phyloP scores from a whole-genome alignment of 352 stramenopile species.

The Phytophthora ohioensis region DNA sequence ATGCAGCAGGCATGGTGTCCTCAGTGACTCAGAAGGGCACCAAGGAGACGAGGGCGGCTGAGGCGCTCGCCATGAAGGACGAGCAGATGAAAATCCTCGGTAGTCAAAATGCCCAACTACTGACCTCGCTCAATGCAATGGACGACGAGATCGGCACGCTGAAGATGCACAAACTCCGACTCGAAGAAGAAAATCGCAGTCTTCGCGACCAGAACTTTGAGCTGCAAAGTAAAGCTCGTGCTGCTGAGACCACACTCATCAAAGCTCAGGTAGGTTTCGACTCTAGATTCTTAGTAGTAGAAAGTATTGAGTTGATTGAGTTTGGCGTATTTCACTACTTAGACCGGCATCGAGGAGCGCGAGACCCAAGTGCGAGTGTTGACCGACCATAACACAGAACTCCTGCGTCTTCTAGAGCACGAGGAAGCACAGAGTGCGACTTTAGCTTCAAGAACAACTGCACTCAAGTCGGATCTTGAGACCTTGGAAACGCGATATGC shows the following conservation, averaged over 20 bases:
- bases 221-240: conserved; percentile 88
- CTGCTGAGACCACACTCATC: conserved; percentile 85
- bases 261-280: conserved; percentile 64
- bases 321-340: conserved; percentile 2
- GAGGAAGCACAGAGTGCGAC: conserved; percentile 91
- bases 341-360: conserved; percentile 84
- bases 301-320: conserved; percentile 1
- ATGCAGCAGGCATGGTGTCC: conserved; percentile 48
- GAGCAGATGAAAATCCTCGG: conserved; percentile 96
- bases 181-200: conserved; percentile 93
- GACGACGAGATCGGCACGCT: conserved; percentile 78
- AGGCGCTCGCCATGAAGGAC: conserved; percentile 97
- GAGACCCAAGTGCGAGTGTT: conserved; percentile 95
- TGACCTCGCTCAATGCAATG: conserved; percentile 89
- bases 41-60: conserved; percentile 89
- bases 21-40: conserved; percentile 73
- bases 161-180: conserved; percentile 65
- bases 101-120: conserved; percentile 91
- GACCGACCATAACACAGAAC: conserved; percentile 96
- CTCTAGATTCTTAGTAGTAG: too few species aligned
- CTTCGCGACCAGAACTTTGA: conserved; percentile 95
- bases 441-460: conserved; percentile 63
- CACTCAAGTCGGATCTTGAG: conserved; percentile 83
- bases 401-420: conserved; percentile 94
- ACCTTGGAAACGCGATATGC: conserved; percentile 89